These are phyloP conservation scores for Neurospora sp. DNA, from an alignment of 495 filamentous ascomycete species.

Conservation along the genomic window DNA sequence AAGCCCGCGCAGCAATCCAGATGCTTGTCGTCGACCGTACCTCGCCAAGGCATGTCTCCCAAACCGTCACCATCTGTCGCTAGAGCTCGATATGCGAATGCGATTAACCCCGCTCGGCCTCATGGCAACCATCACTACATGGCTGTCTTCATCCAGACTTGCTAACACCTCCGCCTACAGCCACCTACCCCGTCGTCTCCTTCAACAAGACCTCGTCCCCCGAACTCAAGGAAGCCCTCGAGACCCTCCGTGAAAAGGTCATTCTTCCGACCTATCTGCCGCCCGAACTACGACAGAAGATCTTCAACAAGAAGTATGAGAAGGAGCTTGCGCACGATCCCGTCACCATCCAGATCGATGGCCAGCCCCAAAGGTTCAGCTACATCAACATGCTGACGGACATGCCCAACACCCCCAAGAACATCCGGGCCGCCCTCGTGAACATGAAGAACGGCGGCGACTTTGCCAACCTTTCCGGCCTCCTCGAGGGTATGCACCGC, in stretches of 20 bases:
- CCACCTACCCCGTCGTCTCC: slow-evolving; percentile 8
- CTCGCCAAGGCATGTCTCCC: slow-evolving; percentile 10
- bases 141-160: background rate
- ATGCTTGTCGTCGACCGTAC: slow-evolving; percentile 14
- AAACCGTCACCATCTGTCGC: background rate
- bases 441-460: slow-evolving; percentile 48
- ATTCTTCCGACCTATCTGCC: slow-evolving; percentile 55
- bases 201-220: slow-evolving; percentile 25
- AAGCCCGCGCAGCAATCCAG: slow-evolving; percentile 2
- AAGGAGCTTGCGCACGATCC: slow-evolving; percentile 46
- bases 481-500: slow-evolving; percentile 47
- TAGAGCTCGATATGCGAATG: background rate
- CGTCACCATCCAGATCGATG: slow-evolving; percentile 48
- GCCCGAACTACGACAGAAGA: slow-evolving; percentile 41
- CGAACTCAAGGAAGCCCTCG: slow-evolving; percentile 32
- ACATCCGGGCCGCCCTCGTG: slow-evolving; percentile 29
- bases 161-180: slow-evolving; percentile 1
- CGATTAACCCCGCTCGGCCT: background rate
- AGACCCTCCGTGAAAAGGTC: slow-evolving; percentile 48
- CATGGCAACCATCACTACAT: background rate
- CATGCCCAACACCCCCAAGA: slow-evolving; percentile 21
- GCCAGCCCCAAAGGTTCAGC: slow-evolving; percentile 44
- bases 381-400: slow-evolving; percentile 30
- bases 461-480: slow-evolving; percentile 46
- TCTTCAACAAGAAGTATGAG: slow-evolving; percentile 42